Conservation (phyloP, 2,329 filamentous ascomycete genomes). For the Grosmannia clavigera region DNA sequence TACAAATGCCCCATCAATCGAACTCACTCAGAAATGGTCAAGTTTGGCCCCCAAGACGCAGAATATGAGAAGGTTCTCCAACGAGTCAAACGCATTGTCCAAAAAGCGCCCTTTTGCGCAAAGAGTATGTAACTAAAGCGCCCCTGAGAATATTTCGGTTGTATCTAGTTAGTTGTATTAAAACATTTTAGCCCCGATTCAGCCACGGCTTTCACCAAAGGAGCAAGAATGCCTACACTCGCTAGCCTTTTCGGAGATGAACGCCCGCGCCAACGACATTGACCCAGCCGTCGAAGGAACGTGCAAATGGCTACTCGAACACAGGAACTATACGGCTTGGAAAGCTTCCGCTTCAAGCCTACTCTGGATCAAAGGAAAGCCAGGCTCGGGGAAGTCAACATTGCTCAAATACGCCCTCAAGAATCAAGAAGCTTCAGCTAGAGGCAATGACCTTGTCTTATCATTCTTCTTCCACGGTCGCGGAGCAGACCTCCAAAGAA, state of each 20-base stretch:
- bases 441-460: constrained; percentile 9
- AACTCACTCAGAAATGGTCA: neutral
- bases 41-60: constrained; percentile 13
- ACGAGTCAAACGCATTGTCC: neutral
- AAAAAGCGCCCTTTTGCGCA: neutral
- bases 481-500: constrained; percentile 20
- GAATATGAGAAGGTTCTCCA: neutral
- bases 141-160: too few relatives aligned
- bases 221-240: neutral
- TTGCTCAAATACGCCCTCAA: constrained; percentile 21
- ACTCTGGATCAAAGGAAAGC: constrained; percentile 28
- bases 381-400: constrained; percentile 15
- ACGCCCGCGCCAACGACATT: neutral
- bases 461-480: constrained; percentile 25
- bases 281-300: neutral
- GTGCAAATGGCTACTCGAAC: neutral
- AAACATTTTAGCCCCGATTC: too few relatives aligned
- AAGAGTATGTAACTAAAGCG: neutral
- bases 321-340: neutral
- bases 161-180: too few relatives aligned
- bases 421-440: neutral
- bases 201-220: too few relatives aligned
- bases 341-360: constrained; percentile 9
- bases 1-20: constrained; percentile 4
- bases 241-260: neutral